phyloP scores from a whole-genome alignment of 345 rosid species.

The Heritiera littoralis region DNA sequence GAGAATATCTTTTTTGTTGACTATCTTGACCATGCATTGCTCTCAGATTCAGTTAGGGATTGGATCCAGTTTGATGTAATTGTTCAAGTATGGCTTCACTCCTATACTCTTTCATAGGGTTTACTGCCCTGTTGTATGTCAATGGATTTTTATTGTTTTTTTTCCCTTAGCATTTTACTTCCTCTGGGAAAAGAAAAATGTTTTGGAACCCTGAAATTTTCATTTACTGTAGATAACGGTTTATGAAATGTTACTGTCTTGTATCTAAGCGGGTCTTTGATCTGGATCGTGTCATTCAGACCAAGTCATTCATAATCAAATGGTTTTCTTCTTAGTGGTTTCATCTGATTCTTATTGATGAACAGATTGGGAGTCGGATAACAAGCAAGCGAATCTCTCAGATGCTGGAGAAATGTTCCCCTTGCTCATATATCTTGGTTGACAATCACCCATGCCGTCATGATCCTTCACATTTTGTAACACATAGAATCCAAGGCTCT shows the following conservation, averaged over 20 bases:
- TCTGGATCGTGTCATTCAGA: conserved; percentile 1
- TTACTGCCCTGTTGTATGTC: conserved; percentile 9
- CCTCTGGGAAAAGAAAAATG: not conserved
- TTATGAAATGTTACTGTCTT: not conserved
- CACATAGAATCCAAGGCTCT: conserved; percentile 85
- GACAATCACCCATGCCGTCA: conserved; percentile 83
- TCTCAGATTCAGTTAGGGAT: conserved; percentile 62
- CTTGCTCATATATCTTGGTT: conserved; percentile 72
- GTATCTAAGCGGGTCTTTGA: not conserved
- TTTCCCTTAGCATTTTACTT: not conserved
- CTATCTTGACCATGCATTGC: conserved; percentile 83
- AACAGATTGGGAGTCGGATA: conserved; percentile 88
- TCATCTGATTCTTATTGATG: conserved; percentile 29
- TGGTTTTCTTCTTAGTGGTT: conserved; percentile 24
- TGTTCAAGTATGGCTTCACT: conserved; percentile 62
- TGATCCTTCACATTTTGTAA: conserved; percentile 89
- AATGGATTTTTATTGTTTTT: not conserved
- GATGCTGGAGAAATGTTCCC: conserved; percentile 74
- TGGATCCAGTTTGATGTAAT: conserved; percentile 66
- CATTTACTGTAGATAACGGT: conserved; percentile 6
- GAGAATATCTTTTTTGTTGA: conserved; percentile 59
- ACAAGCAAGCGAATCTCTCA: conserved; percentile 82
- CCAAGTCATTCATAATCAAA: conserved; percentile 13
- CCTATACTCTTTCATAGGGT: not conserved
- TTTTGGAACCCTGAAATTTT: not conserved